Evolutionary conservation across 2,329 filamentous ascomycete genomes (phyloP).

Genomic region (Fusarium sp.): DNA sequence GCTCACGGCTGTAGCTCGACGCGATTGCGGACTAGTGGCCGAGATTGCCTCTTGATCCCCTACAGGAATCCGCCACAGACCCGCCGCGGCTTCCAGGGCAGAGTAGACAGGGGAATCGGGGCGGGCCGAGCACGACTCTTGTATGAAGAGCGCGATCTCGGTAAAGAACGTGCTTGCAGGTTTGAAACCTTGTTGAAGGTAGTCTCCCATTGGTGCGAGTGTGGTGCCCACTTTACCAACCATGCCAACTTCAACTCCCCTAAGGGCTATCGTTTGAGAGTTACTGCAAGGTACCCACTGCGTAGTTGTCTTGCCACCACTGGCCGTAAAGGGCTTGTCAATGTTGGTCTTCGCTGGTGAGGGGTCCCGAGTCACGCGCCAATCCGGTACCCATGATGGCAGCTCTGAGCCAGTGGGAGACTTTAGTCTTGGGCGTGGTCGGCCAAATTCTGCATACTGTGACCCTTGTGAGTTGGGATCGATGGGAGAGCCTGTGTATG

Average conservation of each 20-base stretch:
- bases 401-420: not conserved
- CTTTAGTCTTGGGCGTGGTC: not conserved
- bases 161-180: fast-evolving
- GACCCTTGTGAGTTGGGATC: too few species aligned
- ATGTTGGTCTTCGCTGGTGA: not conserved
- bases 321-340: not conserved
- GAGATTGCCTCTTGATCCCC: too few species aligned
- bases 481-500: not conserved
- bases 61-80: too few species aligned
- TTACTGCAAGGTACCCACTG: fast-evolving
- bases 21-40: too few species aligned
- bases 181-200: not conserved
- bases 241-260: not conserved
- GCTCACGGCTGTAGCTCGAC: too few species aligned
- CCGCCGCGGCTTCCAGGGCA: not conserved
- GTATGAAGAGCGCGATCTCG: not conserved
- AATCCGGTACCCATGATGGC: not conserved
- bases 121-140: not conserved
- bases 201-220: not conserved
- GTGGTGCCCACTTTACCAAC: not conserved
- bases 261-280: not conserved
- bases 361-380: not conserved
- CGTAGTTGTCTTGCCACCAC: not conserved
- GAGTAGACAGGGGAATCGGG: not conserved
- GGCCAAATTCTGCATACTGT: not conserved